Evolutionary conservation across 1,284 basidiomycete genomes (phyloP), one percentile per base, ranked within the genome.

Genomic region (Rhizoctonia solani): DNA sequence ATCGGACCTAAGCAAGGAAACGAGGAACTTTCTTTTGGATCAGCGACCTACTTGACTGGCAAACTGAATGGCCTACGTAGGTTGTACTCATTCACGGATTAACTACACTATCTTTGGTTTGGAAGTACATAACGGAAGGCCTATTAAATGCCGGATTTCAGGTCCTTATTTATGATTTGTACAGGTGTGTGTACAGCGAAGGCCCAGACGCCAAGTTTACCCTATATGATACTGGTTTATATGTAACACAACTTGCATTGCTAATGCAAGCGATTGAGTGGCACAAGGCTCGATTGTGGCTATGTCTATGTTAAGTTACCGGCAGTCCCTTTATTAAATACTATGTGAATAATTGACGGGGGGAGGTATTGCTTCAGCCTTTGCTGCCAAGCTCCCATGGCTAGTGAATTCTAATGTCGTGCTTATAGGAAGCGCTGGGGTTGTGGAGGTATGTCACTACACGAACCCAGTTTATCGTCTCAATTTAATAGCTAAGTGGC

Each of bases 61-160:
- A n/a, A n/a, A 5, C 41, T 44, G 14, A 44, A 6, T 44, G 14
- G n/a, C n/a, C 39, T 14, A 41, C 2, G 32, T 68, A 90, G 88
- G 79, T 91, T 32, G 84, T 88, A 11, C 79, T 91, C n/a, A 85
- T 91, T 5, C 87, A 90, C 69, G 89, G 89, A 6, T 81, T 90
- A 16, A 88, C 87, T 9, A 83, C 89, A 29, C 89, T 89, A 5
- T 79, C 87, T 25, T 83, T 90, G 54, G 82, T 90, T 56, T 91
- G 87, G 87, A 86, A 83, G 72, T 84, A 89, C 54, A 80, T 91
- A 25, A 86, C 86, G 1, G 86, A 88, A 1, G 76, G 77, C 50
- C 81, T 90, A 2, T 85, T 82, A 16, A 76, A 81, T 6, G 79
- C 77, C 68, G 88, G 89, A 14, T 88, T 83, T 77, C 85, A 87